Base-by-base conservation (phyloP, 148 eudicot species). In the Rhododendron vialii region DNA sequence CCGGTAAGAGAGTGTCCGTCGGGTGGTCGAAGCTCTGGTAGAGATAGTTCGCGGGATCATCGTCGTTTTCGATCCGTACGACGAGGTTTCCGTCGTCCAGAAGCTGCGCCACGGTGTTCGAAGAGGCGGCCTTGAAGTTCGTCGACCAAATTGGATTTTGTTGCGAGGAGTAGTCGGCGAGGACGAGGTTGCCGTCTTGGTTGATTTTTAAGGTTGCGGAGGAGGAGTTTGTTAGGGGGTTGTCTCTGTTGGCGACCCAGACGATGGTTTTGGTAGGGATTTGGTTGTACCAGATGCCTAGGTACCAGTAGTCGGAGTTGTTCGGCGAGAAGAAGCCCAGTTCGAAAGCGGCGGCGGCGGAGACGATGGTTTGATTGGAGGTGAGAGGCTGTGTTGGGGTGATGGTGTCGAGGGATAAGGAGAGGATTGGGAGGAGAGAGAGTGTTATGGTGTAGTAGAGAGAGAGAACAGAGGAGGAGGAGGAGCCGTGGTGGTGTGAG, bases 1-100 rank as follows among this genome's bases (percentile, higher is more conserved):
- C 94, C 2, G 95, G 91, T 61, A 94, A 82, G 22, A 89, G 74
- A 1, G 98, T 89, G 65, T 94, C 96, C 22, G 95, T 89, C 0
- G 96, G 96, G 28, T 92, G 83, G 73, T 93, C 92, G 71, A 95
- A 94, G 90, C 96, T 92, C 80, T 92, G 95, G 95, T 95, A 94
- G 0, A 93, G 61, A 81, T 85, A 89, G 35, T 88, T 81, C 2
- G 78, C 86, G 0, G 87, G 84, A 33, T 85, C 50, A 5, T 15
- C 50, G 24, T 85, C 89, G 18, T 86, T 61, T 86, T 86, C 84
- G 12, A 28, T 82, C 2, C 88, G 82, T 51, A 94, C 78, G 13
- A 92, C 92, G 36, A 95, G 83, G 79, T 95, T 92, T 10, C 98
- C 98, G 0, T 87, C 15, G 53, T 93, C 94, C 2, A 92, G 80